Evolutionary conservation across 2,329 filamentous ascomycete species (phyloP).

Genomic region (Fusarium subtropicale): DNA sequence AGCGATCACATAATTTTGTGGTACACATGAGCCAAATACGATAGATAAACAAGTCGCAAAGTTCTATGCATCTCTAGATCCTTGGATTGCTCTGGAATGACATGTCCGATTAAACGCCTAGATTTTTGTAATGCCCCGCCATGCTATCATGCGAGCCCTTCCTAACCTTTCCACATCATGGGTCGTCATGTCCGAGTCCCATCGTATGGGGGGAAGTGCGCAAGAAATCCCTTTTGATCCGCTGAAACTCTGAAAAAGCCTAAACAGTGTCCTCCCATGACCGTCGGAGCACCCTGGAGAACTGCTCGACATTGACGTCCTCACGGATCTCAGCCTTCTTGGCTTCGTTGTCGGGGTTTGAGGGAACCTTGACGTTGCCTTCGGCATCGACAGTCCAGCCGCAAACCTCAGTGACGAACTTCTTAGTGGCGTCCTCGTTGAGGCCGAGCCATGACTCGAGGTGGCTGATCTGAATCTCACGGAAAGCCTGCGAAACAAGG

Average conservation of each 20-base stretch:
- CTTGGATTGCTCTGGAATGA: constrained; percentile 52
- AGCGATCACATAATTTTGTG: constrained; percentile 8
- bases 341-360: constrained; percentile 97
- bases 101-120: constrained; percentile 54
- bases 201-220: constrained; percentile 39
- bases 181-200: constrained; percentile 47
- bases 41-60: constrained; percentile 45
- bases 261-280: constrained; percentile 79
- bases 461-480: constrained; percentile 75
- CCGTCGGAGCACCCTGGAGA: constrained; percentile 81
- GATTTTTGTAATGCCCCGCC: constrained; percentile 48
- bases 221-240: constrained; percentile 35
- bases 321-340: constrained; percentile 95
- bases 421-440: constrained; percentile 73
- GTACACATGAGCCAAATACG: constrained; percentile 24
- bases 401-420: constrained; percentile 86
- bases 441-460: constrained; percentile 83
- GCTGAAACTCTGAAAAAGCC: constrained; percentile 29
- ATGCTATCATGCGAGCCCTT: constrained; percentile 49
- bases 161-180: constrained; percentile 45
- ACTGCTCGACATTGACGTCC: constrained; percentile 92
- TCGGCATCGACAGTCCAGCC: constrained; percentile 83
- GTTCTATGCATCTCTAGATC: constrained; percentile 50
- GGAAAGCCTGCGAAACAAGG: constrained; percentile 83
- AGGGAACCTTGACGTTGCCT: constrained; percentile 77